Base-by-base conservation (phyloP, 805 yeast species). In the Hanseniaspora jakobsenii region DNA sequence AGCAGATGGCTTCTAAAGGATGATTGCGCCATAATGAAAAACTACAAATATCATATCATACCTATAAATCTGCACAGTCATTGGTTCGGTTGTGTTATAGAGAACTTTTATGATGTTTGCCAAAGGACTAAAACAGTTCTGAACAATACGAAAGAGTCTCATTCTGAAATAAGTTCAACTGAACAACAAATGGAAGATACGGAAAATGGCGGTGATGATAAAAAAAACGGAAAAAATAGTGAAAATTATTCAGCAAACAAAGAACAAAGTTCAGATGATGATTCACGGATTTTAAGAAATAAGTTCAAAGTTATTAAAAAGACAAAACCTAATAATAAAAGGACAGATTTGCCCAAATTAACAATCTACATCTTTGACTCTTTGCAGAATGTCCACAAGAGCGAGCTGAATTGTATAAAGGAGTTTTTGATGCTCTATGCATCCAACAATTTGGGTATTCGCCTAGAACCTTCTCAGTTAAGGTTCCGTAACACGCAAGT, bases 41-140 rank as follows among this genome's bases (percentile, higher is more conserved):
- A 78, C 70, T 54, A 70, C 73, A 36, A 75, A 70, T 53, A 64
- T 85, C 2, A 69, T 87, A 2, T 67, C 89, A 34, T 44, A 9
- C 98, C 98, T 0, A 77, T 91, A 7, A 83, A 84, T 59, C 82
- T 78, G 50, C 71, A 70, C 32, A 66, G 73, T 31, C 98, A 91
- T 62, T 91, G 98, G 98, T 83, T 77, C 56, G 77, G 87, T 36
- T 78, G 83, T 22, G 71, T 89, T 3, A 72, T 89, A 3, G 67
- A 75, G 47, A 71, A 79, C 49, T 63, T 74, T 53, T 42, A 42
- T 23, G n/a, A n/a, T n/a, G n/a, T n/a, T n/a, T n/a, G n/a, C n/a
- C n/a, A n/a, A n/a, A n/a, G n/a, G n/a, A n/a, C n/a, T n/a, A n/a
- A n/a, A n/a, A n/a, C n/a, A n/a, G n/a, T n/a, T n/a, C n/a, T n/a